Conservation (phyloP, 1,284 basidiomycete species). For the Pseudozyma sp. region DNA sequence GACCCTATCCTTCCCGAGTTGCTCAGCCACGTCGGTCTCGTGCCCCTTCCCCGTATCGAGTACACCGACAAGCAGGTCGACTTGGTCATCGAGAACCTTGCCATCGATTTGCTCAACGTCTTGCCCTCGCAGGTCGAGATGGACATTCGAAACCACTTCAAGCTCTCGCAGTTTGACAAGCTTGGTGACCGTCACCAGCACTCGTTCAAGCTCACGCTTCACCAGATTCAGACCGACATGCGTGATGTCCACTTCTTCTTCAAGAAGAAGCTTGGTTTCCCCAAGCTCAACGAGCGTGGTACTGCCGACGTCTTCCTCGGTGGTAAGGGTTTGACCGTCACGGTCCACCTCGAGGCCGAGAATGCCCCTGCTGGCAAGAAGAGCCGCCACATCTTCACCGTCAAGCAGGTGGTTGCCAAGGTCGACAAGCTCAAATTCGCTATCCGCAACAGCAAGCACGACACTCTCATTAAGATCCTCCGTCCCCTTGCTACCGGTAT, state of each 20-base stretch:
- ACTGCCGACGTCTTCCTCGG: conserved; percentile 89
- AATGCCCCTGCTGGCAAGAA: conserved; percentile 70
- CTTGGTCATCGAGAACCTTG: conserved; percentile 88
- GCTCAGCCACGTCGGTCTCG: conserved; percentile 78
- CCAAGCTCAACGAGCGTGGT: conserved; percentile 87
- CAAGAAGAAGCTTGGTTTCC: conserved; percentile 74
- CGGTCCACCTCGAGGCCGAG: conserved; percentile 74
- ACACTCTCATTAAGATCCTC: conserved; percentile 86
- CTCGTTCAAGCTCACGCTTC: conserved; percentile 66
- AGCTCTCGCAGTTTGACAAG: conserved; percentile 72
- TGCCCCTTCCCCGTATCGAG: conserved; percentile 77
- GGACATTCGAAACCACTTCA: conserved; percentile 85
- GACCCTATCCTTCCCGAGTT: conserved; percentile 83
- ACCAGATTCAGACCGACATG: conserved; percentile 94
- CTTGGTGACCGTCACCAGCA: conserved; percentile 58
- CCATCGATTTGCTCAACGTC: conserved; percentile 79
- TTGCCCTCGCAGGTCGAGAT: conserved; percentile 78
- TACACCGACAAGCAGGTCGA: conserved; percentile 71
- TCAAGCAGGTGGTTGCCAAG: conserved; percentile 82
- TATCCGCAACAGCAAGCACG: conserved; percentile 91
- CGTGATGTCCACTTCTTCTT: conserved; percentile 86
- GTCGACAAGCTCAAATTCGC: conserved; percentile 87
- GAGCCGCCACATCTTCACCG: conserved; percentile 77
- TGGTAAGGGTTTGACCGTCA: conserved; percentile 77
- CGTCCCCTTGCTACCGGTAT: conserved; percentile 71